Evolutionary conservation across 2,329 filamentous ascomycete species (phyloP).

Genomic region (Leptosphaerulina australis): DNA sequence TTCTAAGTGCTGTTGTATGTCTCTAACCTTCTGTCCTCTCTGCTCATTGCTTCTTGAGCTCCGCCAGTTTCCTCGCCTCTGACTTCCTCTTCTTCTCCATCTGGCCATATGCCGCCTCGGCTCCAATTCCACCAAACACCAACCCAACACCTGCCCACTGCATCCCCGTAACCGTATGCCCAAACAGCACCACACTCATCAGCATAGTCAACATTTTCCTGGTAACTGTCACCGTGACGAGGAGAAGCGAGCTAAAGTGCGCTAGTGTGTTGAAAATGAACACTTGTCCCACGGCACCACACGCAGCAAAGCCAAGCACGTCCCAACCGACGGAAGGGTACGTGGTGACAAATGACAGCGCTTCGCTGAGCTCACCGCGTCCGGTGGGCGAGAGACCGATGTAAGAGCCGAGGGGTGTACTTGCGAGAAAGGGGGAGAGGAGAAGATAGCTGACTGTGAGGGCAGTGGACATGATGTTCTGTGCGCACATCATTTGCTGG

Average conservation of each 20-base stretch:
- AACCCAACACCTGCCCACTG: conserved; percentile 92
- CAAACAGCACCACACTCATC: conserved; percentile 91
- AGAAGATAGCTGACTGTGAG: conserved; percentile 79
- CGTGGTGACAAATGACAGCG: conserved; percentile 77
- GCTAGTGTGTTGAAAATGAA: conserved; percentile 96
- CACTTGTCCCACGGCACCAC: conserved; percentile 90
- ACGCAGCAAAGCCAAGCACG: conserved; percentile 86
- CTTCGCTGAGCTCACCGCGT: conserved; percentile 77
- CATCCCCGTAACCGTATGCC: conserved; percentile 82
- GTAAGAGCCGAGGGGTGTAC: conserved; percentile 55
- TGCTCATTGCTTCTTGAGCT: conserved; percentile 24
- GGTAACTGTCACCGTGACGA: conserved; percentile 96
- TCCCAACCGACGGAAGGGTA: conserved; percentile 86
- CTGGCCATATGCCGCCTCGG: conserved; percentile 81
- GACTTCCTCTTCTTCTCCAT: conserved; percentile 84
- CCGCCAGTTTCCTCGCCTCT: conserved; percentile 57
- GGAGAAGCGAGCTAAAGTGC: conserved; percentile 86
- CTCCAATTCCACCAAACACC: conserved; percentile 94
- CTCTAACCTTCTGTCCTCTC: too few species aligned
- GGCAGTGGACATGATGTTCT: conserved; percentile 84
- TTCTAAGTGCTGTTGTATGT: not conserved
- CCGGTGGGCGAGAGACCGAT: conserved; percentile 52
- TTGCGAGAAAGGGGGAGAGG: conserved; percentile 78
- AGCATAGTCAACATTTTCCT: conserved; percentile 99
- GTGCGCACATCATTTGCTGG: conserved; percentile 99